These are phyloP conservation scores for Epichloe glyceriae DNA, from an alignment of 2,329 filamentous ascomycete species.

Conservation along the genomic window DNA sequence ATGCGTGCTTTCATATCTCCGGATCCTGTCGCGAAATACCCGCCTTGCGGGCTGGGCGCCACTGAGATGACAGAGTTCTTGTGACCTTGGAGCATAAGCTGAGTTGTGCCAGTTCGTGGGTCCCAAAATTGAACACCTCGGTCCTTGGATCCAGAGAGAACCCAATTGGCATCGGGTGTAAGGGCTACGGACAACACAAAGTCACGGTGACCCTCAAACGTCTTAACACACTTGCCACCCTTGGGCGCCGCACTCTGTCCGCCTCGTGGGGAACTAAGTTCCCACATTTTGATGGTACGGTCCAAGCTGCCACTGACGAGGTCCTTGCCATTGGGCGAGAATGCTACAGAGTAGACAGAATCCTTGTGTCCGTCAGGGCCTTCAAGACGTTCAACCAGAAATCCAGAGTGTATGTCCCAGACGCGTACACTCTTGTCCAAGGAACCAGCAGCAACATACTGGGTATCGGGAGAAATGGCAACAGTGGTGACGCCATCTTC, in stretches of 20 bases:
- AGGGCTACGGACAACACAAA: constrained; percentile 94
- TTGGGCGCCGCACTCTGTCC: constrained; percentile 56
- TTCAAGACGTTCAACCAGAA: constrained; percentile 81
- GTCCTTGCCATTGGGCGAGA: constrained; percentile 84
- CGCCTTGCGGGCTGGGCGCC: constrained; percentile 77
- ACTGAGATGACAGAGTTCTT: constrained; percentile 99
- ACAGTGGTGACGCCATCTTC: constrained; percentile 97
- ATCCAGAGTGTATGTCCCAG: constrained; percentile 82
- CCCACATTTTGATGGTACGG: constrained; percentile 99
- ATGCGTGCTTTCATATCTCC: constrained; percentile 97
- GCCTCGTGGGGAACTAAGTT: constrained; percentile 62
- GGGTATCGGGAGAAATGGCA: constrained; percentile 89
- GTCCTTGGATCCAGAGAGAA: constrained; percentile 94
- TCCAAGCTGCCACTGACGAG: constrained; percentile 91
- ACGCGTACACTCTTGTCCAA: constrained; percentile 96
- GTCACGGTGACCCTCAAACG: constrained; percentile 95
- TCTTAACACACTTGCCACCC: constrained; percentile 87
- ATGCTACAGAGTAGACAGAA: constrained; percentile 91
- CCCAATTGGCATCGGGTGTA: constrained; percentile 89
- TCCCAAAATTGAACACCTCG: constrained; percentile 98
- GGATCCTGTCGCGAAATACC: constrained; percentile 88
- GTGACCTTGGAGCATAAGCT: constrained; percentile 97
- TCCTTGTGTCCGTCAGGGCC: constrained; percentile 93
- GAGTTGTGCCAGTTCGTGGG: constrained; percentile 78
- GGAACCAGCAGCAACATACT: constrained; percentile 86